Percentiles rank a stretch among this genome's conserved stretches.
Conservation (phyloP, 345 rosid genomes). For the Lumnitzera littorea region DNA sequence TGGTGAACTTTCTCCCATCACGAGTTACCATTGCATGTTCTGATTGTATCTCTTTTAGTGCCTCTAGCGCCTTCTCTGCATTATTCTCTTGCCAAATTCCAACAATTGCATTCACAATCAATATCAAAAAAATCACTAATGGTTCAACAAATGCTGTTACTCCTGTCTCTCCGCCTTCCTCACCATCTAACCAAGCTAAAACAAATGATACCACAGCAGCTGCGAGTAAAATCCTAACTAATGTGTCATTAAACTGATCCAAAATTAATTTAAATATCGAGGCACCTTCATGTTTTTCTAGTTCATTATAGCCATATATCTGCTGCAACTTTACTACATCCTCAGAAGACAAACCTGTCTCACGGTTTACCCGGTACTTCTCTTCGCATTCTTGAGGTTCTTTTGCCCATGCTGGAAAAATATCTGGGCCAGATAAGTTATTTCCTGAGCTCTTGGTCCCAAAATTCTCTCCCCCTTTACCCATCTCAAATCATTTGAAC, state of each 20-base stretch:
- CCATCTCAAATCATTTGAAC: slow-evolving; percentile 7
- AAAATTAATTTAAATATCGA: slow-evolving; percentile 53
- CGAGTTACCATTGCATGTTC: slow-evolving; percentile 67
- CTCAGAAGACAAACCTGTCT: slow-evolving; percentile 36
- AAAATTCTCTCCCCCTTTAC: slow-evolving; percentile 63
- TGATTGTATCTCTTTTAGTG: slow-evolving; percentile 87
- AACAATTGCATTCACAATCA: slow-evolving; percentile 83
- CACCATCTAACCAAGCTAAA: slow-evolving; percentile 71
- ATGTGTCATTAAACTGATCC: slow-evolving; percentile 81
- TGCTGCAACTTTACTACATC: slow-evolving; percentile 46
- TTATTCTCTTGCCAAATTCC: slow-evolving; percentile 93
- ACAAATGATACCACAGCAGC: slow-evolving; percentile 78
- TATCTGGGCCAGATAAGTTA: slow-evolving; percentile 13
- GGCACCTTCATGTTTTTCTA: slow-evolving; percentile 71
- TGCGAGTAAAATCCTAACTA: slow-evolving; percentile 73
- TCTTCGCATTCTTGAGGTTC: slow-evolving; percentile 55
- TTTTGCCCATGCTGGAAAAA: slow-evolving; percentile 69
- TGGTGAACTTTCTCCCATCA: slow-evolving; percentile 38
- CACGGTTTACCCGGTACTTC: slow-evolving; percentile 35
- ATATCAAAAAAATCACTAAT: slow-evolving; percentile 75
- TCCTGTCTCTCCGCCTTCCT: slow-evolving; percentile 85
- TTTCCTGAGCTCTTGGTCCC: slow-evolving; percentile 15
- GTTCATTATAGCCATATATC: slow-evolving; percentile 66
- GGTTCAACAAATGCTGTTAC: slow-evolving; percentile 94
- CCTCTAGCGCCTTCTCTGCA: slow-evolving; percentile 90